Conservation (phyloP, 306 rosid species). For the Psophocarpus tetragonolobus region DNA sequence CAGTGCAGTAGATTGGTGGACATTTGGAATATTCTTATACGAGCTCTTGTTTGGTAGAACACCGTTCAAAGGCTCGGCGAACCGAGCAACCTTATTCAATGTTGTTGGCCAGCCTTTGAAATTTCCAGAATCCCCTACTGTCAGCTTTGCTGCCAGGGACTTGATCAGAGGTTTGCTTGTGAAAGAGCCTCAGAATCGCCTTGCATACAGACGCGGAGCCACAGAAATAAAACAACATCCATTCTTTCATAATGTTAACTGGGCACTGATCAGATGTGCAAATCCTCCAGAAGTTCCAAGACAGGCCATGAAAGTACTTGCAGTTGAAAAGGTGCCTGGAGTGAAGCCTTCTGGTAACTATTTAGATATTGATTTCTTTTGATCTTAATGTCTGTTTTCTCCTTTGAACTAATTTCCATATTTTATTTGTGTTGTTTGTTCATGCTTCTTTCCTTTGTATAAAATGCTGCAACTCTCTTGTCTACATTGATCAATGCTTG, state of each 20-base stretch:
- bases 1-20: conserved; percentile 99
- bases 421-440: conserved; percentile 46
- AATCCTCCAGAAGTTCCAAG: conserved; percentile 86
- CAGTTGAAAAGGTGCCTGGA: conserved; percentile 55
- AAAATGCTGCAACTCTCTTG: conserved; percentile 36
- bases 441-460: conserved; percentile 59
- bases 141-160: conserved; percentile 97
- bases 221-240: conserved; percentile 94
- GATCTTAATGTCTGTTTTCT: conserved; percentile 41
- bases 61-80: conserved; percentile 85
- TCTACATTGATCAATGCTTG: conserved; percentile 38
- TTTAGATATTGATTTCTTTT: conserved; percentile 95
- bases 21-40: conserved; percentile 90
- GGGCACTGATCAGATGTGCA: conserved; percentile 98
- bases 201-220: conserved; percentile 93
- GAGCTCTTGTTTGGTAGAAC: conserved; percentile 95
- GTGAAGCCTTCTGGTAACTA: conserved; percentile 91
- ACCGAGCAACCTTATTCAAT: conserved; percentile 88
- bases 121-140: conserved; percentile 87
- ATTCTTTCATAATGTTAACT: conserved; percentile 85
- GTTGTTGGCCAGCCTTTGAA: conserved; percentile 93
- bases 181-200: conserved; percentile 96
- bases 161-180: conserved; percentile 90
- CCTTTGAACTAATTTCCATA: conserved; percentile 36
- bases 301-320: conserved; percentile 46